These are phyloP conservation scores for Alternaria sp. DNA, from an alignment of 2,329 filamentous ascomycete genomes.

Conservation along the genomic window DNA sequence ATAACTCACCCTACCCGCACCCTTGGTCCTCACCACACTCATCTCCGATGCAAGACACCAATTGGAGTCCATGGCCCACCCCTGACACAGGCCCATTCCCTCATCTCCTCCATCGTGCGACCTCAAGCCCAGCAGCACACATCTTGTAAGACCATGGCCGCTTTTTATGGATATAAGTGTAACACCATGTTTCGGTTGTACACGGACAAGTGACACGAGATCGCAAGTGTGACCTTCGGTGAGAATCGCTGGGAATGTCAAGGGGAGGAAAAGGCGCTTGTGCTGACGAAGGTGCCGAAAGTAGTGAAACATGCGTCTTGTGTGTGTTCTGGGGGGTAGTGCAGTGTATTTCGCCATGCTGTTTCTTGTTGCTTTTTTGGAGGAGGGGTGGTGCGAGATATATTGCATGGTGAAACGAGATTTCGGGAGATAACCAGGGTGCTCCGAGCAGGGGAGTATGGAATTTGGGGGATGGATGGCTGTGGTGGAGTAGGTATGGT, in stretches of 20 bases:
- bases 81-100: slow-evolving; percentile 25
- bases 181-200: neutral
- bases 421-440: neutral
- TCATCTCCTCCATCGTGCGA: slow-evolving; percentile 1
- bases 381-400: neutral
- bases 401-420: slow-evolving; percentile 6
- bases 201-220: slow-evolving; percentile 8
- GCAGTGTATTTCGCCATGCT: neutral
- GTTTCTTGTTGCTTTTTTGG: neutral
- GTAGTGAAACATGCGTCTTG: slow-evolving; percentile 16
- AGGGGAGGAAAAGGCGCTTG: neutral
- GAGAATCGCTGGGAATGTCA: slow-evolving; percentile 1
- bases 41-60: slow-evolving; percentile 33
- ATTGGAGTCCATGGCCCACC: slow-evolving; percentile 35
- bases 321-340: neutral
- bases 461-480: neutral
- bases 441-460: neutral
- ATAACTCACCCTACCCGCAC: slow-evolving; percentile 23
- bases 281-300: neutral
- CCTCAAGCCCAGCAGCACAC: neutral
- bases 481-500: no score
- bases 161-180: neutral
- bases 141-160: neutral
- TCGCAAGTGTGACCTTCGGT: slow-evolving; percentile 7
- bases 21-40: slow-evolving; percentile 11